These are phyloP conservation scores for Pythium monospermum DNA, from an alignment of 352 stramenopile species.

Conservation along the genomic window DNA sequence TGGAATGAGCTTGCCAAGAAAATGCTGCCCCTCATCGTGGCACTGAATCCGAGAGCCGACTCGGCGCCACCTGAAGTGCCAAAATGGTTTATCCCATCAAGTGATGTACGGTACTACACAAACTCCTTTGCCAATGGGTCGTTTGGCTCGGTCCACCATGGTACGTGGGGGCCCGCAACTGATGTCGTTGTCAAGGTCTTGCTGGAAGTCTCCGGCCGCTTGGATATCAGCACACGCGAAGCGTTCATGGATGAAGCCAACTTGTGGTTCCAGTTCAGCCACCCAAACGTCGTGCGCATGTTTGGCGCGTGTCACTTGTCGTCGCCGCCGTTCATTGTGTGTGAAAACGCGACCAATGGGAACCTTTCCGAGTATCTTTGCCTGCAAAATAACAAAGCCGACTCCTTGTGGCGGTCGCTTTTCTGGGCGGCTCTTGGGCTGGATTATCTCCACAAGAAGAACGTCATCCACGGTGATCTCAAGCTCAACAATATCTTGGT, in stretches of 20 bases:
- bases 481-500: conserved; percentile 72
- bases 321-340: conserved; percentile 14
- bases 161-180: background rate
- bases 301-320: conserved; percentile 24
- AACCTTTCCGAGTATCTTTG: conserved; percentile 22
- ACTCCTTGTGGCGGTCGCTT: conserved; percentile 25
- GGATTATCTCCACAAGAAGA: conserved; percentile 29
- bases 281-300: conserved; percentile 85
- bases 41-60: too few relatives aligned
- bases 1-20: too few relatives aligned
- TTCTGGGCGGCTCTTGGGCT: conserved; percentile 28
- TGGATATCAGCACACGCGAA: background rate
- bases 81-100: conserved; percentile 1
- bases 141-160: background rate
- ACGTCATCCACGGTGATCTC: conserved; percentile 31
- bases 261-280: conserved; percentile 87
- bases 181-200: conserved; percentile 2
- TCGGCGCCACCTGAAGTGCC: background rate
- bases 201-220: background rate
- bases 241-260: conserved; percentile 50
- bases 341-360: conserved; percentile 18
- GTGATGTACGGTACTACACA: background rate
- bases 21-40: too few relatives aligned
- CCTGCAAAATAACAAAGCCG: too few relatives aligned
- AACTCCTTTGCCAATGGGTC: background rate